These are phyloP conservation scores for Nicotiana attenuata DNA, from an alignment of 257 asterid genomes.

Conservation along the genomic window DNA sequence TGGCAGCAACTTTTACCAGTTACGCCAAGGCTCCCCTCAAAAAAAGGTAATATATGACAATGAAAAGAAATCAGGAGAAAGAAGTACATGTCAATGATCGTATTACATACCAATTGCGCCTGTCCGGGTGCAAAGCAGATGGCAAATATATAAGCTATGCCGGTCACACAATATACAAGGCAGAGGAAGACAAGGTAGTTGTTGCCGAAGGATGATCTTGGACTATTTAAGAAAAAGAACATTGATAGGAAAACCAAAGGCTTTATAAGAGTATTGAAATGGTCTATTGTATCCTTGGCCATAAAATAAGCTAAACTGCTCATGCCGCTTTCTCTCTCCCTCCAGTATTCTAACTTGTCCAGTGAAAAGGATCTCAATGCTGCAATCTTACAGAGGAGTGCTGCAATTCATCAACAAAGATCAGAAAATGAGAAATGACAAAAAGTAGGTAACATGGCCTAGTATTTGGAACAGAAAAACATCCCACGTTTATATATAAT, in stretches of 20 bases:
- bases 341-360: slow-evolving; percentile 73
- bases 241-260: slow-evolving; percentile 92
- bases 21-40: no score
- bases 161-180: slow-evolving; percentile 86
- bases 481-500: no score
- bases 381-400: slow-evolving; percentile 83
- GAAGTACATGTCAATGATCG: not conserved
- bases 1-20: no score
- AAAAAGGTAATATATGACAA: no score
- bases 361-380: slow-evolving; percentile 82
- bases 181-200: slow-evolving; percentile 66
- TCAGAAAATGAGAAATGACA: slow-evolving; percentile 9
- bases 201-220: slow-evolving; percentile 74
- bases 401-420: slow-evolving; percentile 43
- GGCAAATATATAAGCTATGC: slow-evolving; percentile 87
- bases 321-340: slow-evolving; percentile 84
- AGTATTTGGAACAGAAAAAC: not conserved
- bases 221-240: slow-evolving; percentile 89
- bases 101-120: slow-evolving; percentile 77
- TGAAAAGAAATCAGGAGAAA: not conserved
- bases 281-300: slow-evolving; percentile 84
- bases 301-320: slow-evolving; percentile 93
- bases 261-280: slow-evolving; percentile 68
- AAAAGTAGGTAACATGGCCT: not conserved
- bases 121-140: slow-evolving; percentile 69